Base-by-base conservation (phyloP, 805 yeast species). In the Pichia occidentalis region DNA sequence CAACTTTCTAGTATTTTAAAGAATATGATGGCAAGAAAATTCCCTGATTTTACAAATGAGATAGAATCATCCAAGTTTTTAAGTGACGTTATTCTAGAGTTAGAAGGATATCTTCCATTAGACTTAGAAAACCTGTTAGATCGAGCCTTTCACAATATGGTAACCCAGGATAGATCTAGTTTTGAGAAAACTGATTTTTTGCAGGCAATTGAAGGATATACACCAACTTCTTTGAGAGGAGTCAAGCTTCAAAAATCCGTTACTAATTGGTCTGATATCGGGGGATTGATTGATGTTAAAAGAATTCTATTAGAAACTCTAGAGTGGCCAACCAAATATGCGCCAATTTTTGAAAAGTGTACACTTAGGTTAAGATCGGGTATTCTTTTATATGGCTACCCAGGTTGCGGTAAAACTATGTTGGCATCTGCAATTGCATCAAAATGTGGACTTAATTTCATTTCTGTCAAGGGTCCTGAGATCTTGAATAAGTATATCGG, bases 281-380 rank as follows among this genome's bases (percentile, higher is more conserved):
- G 97, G 6, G 98, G 97, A 0, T 64, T 90, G 38, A 63, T 63
- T 14, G 81, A 77, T 12, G 92, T 94, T 1, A 90, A 90, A 53
- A 66, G 71, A 8, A 65, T 85, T 0, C 61, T 90, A 8, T 58
- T 86, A 36, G 97, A 90, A 54, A 92, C 97, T 0, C 62, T 90
- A 24, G 97, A 92, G 53, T 90, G 97, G 97, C 98, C 98, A 2
- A 85, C 95, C 1, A 86, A 80, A 51, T 90, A 90, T 54, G 94
- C 95, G 0, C 96, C 97, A 5, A 85, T 90, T n/a, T 90, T 92
- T 60, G 79, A 80, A 13, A 77, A 76, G 44, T 85, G 95, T 52
- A 95, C 97, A 0, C 64, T 90, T 36, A 64, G 97, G 39, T 66
- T 90, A 36, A 70, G 97, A 51, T 85, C 96, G 0, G 98, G 98